phyloP scores from a whole-genome alignment of 148 eudicot species.

The Heliamphora exappendiculata region DNA sequence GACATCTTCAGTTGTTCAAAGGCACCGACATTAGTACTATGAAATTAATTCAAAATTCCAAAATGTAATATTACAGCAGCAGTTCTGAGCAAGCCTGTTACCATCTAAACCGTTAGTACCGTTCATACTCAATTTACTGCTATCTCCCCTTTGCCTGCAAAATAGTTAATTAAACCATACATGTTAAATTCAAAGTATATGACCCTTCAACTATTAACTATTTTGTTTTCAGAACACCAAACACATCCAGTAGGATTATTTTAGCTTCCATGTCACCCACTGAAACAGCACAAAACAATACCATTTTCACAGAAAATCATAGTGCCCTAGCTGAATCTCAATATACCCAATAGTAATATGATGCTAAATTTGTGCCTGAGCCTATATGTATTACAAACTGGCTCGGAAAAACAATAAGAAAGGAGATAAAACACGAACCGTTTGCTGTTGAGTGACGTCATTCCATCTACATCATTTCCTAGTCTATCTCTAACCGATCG shows the following conservation, averaged over 20 bases:
- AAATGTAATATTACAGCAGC: constrained; percentile 1
- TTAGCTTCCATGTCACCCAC: not conserved
- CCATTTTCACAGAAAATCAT: too few relatives aligned
- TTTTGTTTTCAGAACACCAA: not conserved
- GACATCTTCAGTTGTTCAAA: constrained; percentile 33
- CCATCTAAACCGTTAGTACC: constrained; percentile 37
- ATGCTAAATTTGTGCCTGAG: not conserved
- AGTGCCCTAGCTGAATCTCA: not conserved
- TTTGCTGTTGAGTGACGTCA: constrained; percentile 28
- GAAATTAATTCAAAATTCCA: constrained; percentile 16
- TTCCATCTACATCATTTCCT: constrained; percentile 37
- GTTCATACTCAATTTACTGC: constrained; percentile 13
- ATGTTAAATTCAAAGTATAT: not conserved
- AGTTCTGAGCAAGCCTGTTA: constrained; percentile 12
- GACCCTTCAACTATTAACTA: not conserved
- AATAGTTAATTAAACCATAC: not conserved
- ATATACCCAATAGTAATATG: not conserved
- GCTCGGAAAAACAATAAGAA: not conserved
- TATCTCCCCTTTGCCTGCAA: constrained; percentile 57
- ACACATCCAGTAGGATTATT: not conserved
- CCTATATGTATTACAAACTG: not conserved
- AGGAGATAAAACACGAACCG: constrained; percentile 37
- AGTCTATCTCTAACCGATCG: constrained; percentile 65
- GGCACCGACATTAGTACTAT: constrained; percentile 22
- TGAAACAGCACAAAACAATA: not conserved